phyloP scores from a whole-genome alignment of 371 early-diverging fungal species.

The Mucor indicus region DNA sequence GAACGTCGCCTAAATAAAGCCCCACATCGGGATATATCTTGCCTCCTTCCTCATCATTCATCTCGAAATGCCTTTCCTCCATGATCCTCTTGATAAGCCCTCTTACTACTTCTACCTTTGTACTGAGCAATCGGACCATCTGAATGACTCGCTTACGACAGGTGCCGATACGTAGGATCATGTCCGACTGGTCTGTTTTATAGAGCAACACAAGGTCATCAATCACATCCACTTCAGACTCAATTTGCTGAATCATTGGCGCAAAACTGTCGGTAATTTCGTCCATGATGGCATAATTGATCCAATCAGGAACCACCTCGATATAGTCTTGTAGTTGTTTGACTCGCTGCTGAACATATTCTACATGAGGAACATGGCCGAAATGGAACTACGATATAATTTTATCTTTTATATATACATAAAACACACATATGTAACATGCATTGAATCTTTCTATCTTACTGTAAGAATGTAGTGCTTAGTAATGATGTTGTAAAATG shows the following conservation, averaged over 20 bases:
- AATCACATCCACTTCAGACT: slow-evolving; percentile 84
- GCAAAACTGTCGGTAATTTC: slow-evolving; percentile 82
- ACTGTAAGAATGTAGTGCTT: slow-evolving; percentile 77
- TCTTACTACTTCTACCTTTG: slow-evolving; percentile 79
- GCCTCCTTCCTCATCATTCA: slow-evolving; percentile 24
- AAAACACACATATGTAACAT: neutral
- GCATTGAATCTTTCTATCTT: slow-evolving; percentile 1
- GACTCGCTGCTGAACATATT: slow-evolving; percentile 38
- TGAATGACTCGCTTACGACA: slow-evolving; percentile 76
- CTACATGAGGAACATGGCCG: slow-evolving; percentile 35
- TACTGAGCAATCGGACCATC: slow-evolving; percentile 64
- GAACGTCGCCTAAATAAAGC: slow-evolving; percentile 89
- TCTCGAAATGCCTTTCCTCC: slow-evolving; percentile 12
- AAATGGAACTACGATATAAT: slow-evolving; percentile 59
- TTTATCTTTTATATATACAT: neutral
- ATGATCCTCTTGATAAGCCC: slow-evolving; percentile 71
- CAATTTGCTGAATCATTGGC: slow-evolving; percentile 70
- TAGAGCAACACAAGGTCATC: slow-evolving; percentile 88
- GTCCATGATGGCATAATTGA: slow-evolving; percentile 81
- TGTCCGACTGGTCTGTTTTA: slow-evolving; percentile 80
- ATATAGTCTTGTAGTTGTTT: neutral
- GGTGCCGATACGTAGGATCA: slow-evolving; percentile 81
- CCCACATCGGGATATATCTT: slow-evolving; percentile 49
- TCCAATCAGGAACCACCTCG: slow-evolving; percentile 61
- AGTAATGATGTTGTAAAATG: slow-evolving; percentile 62